Base-by-base conservation (phyloP, 805 yeast genomes). In the Priceomyces castillae region DNA sequence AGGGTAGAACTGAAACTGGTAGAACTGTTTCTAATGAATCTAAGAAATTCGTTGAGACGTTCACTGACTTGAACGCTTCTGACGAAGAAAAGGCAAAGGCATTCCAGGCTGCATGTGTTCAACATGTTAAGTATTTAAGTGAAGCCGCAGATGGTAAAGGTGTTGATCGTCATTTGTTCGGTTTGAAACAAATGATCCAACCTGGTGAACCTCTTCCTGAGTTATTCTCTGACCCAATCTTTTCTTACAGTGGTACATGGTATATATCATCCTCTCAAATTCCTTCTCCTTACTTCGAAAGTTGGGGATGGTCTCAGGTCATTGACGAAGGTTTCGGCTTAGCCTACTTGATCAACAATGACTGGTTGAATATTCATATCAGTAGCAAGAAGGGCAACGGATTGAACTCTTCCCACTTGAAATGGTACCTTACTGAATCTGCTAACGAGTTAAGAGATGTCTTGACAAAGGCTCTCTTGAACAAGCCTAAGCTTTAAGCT, bases 251-350 rank as follows among this genome's bases (percentile, higher is more conserved):
- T 4, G 71, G 81, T 25, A 79, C 86, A 37, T 92, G 99, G 99
- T 82, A 77, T 63, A 64, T 92, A 41, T 86, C 95, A 15, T 81
- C 96, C 2, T 89, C 97, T 1, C 98, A 92, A 67, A 74, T 92
- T 51, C 85, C 94, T 7, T 85, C 95, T 4, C 74, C 70, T 50
- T 74, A 73, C 64, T 87, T 89, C 67, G 89, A 89, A 62, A 90
- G 95, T 36, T 92, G 90, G 76, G 99, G 99, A 26, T 92, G 90
- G 88, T 80, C 96, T 15, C 96, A 95, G 64, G 98, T 94, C 39
- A 82, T 86, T 54, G 96, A 90, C 59, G 87, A 84, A 48, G 99
- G 99, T 7, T 82, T 86, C 57, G 99, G 98, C 6, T 76, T 88
- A 49, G 97, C 96, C 7, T 92, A 92, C 72, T 88, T 90, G 88